Evolutionary conservation across 208 protist species (phyloP).

Genomic region (Leptomonas seymouri): DNA sequence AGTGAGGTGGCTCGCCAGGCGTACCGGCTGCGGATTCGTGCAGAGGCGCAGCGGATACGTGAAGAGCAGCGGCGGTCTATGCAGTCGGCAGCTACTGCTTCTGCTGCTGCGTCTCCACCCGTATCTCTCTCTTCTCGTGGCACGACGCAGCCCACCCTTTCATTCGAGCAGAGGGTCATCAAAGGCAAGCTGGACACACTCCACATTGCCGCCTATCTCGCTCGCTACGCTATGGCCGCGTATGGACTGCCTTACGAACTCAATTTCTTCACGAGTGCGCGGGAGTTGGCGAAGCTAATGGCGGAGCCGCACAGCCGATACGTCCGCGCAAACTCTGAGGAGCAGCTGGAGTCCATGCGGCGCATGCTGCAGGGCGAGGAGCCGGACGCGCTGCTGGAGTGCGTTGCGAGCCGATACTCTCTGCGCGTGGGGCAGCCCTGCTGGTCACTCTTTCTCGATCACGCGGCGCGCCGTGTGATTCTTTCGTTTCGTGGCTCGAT

Average conservation of each 20-base stretch:
- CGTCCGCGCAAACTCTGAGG: constrained; percentile 56
- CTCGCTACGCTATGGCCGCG: constrained; percentile 66
- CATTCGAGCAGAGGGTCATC: constrained; percentile 15
- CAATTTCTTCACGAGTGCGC: constrained; percentile 67
- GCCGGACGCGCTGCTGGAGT: constrained; percentile 60
- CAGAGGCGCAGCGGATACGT: constrained; percentile 24
- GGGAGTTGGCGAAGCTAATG: constrained; percentile 46
- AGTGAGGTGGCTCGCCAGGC: constrained; percentile 23
- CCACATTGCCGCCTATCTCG: constrained; percentile 48
- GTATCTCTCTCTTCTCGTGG: not conserved
- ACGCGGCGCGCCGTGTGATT: constrained; percentile 56
- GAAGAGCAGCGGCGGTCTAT: constrained; percentile 17
- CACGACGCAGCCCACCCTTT: constrained; percentile 2
- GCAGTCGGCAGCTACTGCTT: not conserved
- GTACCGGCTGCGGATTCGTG: constrained; percentile 29
- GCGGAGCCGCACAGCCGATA: constrained; percentile 70
- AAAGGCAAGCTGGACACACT: constrained; percentile 29
- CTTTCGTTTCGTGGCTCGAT: constrained; percentile 74
- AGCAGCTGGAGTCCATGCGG: constrained; percentile 75
- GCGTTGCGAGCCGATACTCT: constrained; percentile 64
- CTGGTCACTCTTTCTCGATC: constrained; percentile 70
- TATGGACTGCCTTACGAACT: constrained; percentile 85
- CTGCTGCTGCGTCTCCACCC: not conserved
- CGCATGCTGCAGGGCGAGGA: constrained; percentile 73
- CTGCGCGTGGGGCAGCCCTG: constrained; percentile 49